A percentile compares a stretch with the other conserved stretches of the same genome.
Conservation (phyloP, 1,284 basidiomycete species). For the Ustilago loliicola region DNA sequence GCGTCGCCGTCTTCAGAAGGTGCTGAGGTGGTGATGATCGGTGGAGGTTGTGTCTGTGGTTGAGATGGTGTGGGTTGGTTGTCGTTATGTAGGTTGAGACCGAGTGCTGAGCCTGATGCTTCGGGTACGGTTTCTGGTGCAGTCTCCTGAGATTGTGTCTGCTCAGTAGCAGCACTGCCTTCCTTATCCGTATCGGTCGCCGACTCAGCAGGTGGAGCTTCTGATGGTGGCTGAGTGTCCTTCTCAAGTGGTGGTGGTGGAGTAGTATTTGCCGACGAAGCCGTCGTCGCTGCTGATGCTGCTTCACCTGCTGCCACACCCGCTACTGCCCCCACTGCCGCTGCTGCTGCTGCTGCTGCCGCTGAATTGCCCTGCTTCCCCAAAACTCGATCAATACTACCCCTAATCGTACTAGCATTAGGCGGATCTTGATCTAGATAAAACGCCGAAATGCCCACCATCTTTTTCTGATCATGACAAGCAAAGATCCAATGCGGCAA, state of each 20-base stretch:
- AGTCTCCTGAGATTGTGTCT: neutral
- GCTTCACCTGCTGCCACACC: slow-evolving; percentile 1
- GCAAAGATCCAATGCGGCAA: slow-evolving; percentile 70
- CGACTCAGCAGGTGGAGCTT: neutral
- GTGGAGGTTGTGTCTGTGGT: slow-evolving; percentile 4
- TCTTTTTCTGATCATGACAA: slow-evolving; percentile 65
- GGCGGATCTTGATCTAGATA: slow-evolving; percentile 68
- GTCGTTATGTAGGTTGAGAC: slow-evolving; percentile 12
- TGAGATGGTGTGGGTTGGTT: slow-evolving; percentile 8
- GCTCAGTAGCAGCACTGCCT: slow-evolving; percentile 1
- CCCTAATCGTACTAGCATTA: slow-evolving; percentile 55
- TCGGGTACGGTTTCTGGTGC: neutral
- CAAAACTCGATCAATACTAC: slow-evolving; percentile 39
- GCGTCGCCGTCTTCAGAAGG: slow-evolving; percentile 36
- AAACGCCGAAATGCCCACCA: slow-evolving; percentile 67
- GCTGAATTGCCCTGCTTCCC: slow-evolving; percentile 18
- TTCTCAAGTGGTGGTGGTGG: slow-evolving; percentile 36
- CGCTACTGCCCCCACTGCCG: neutral
- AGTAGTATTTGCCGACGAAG: neutral
- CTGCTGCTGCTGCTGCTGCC: slow-evolving; percentile 10
- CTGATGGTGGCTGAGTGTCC: slow-evolving; percentile 9
- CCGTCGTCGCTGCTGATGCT: slow-evolving; percentile 1
- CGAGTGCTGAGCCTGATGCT: slow-evolving; percentile 34
- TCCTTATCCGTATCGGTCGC: slow-evolving; percentile 1
- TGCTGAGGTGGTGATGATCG: slow-evolving; percentile 45